Conservation (phyloP, 2,329 filamentous ascomycete genomes). For the Ophiostoma populinum region DNA sequence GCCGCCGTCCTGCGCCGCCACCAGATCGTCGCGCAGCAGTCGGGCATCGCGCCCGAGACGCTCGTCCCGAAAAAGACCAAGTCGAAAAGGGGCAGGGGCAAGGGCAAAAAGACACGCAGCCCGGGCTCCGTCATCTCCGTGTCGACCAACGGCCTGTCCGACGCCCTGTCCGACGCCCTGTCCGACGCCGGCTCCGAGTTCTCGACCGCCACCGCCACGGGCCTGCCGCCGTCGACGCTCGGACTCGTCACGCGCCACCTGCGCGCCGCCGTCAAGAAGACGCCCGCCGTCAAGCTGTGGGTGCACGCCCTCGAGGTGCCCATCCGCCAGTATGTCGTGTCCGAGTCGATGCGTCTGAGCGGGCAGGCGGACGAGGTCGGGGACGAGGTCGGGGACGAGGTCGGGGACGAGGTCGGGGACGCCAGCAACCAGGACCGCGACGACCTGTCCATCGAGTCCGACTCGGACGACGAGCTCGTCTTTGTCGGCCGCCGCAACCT, state of each 20-base stretch:
- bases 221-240: not conserved
- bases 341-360: not conserved
- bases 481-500: slow-evolving; percentile 51
- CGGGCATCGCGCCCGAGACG: slow-evolving; percentile 16
- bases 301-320: slow-evolving; percentile 74
- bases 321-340: slow-evolving; percentile 55
- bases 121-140: not conserved
- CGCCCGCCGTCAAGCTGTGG: slow-evolving; percentile 60
- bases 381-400: slow-evolving; percentile 13
- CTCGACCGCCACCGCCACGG: slow-evolving; percentile 13
- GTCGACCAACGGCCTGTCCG: not conserved
- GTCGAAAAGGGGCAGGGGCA: slow-evolving; percentile 1
- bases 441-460: slow-evolving; percentile 41
- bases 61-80: slow-evolving; percentile 15
- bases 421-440: slow-evolving; percentile 2
- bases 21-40: slow-evolving; percentile 24
- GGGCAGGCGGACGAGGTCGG: not conserved
- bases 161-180: not conserved
- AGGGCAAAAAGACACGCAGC: not conserved
- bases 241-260: slow-evolving; percentile 63
- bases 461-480: slow-evolving; percentile 68
- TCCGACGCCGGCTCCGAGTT: not conserved
- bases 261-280: slow-evolving; percentile 62
- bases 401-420: slow-evolving; percentile 25
- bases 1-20: slow-evolving; percentile 25